Percentiles rank a stretch among this genome's conserved stretches.
Conservation (phyloP, 2,329 filamentous ascomycete species). For the Trichoderma sp. region DNA sequence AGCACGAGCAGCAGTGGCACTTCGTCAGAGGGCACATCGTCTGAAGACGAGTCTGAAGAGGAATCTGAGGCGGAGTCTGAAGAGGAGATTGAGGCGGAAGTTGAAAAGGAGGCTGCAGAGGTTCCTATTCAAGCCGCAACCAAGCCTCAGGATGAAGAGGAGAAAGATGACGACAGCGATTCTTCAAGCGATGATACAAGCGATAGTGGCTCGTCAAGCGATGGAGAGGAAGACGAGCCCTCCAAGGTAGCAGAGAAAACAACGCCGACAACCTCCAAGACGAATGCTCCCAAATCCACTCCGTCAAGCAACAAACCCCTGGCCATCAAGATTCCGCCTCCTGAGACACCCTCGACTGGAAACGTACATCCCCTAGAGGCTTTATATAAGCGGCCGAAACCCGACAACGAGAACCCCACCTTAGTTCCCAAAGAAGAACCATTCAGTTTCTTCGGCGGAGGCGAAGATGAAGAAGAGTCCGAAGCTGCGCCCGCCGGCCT, state of each 20-base stretch:
- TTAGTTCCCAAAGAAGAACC: conserved; percentile 46
- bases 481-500: conserved; percentile 29
- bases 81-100: conserved; percentile 21
- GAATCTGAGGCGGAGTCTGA: background rate
- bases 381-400: conserved; percentile 74
- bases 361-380: conserved; percentile 83
- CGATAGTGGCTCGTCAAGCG: conserved; percentile 20
- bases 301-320: conserved; percentile 51
- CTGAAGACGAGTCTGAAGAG: conserved; percentile 30
- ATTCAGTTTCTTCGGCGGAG: conserved; percentile 75
- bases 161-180: background rate
- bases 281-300: conserved; percentile 41
- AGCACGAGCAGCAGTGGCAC: conserved; percentile 41
- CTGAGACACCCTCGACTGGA: conserved; percentile 45
- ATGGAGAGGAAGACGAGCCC: conserved; percentile 12
- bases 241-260: conserved; percentile 20
- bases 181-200: conserved; percentile 10
- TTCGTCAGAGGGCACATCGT: conserved; percentile 33
- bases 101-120: conserved; percentile 26
- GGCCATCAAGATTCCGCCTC: conserved; percentile 53
- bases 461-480: conserved; percentile 46
- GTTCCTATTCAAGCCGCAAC: background rate
- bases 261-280: conserved; percentile 29
- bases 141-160: conserved; percentile 8
- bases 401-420: conserved; percentile 34